Evolutionary conservation across 176 grass and related monocot species (phyloP), one percentile per base, ranked within the genome.

Genomic region (Poa annua): DNA sequence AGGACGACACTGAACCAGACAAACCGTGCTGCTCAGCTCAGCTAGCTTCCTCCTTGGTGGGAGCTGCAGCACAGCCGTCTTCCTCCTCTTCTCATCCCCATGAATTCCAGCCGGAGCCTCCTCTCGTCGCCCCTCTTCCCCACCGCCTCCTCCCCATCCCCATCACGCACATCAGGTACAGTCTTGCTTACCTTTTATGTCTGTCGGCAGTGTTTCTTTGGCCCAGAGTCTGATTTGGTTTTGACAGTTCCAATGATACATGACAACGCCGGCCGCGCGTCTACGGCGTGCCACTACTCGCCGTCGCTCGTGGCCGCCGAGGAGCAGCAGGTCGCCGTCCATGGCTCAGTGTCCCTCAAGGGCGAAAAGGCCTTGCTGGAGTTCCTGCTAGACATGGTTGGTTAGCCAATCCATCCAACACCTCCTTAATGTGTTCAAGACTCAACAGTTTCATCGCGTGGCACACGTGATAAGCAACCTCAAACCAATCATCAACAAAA

Each of bases 51-150:
- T 29, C 29, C 29, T 29, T 29, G 29, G 29, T 29, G 29, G 29
- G 29, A 29, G 29, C 29, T 29, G 29, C 29, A 29, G 29, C 29
- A 29, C 29, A 29, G 29, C 29, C 29, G 1, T 29, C 77, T 64
- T 8, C 60, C 35, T 62, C 53, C 74, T 24, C 39, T n/a, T 65
- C 21, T 35, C 29, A 16, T 32, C 64, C 57, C 54, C 34, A 92
- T 92, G 90, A 88, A 86, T 79, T 82, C 90, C 69, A 67, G 90
- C 67, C 56, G 83, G 87, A 92, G 84, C 80, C 61, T 89, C 55
- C 86, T 89, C 84, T 81, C 90, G 0, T 85, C 90, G 4, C 79
- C 84, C 12, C 80, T 86, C 84, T 85, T 85, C 49, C 59, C 87
- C 9, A 75, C 76, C 47, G 71, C 80, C 0, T 91, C 90, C 25